Percentiles rank a stretch among this genome's conserved stretches.
Conservation (phyloP, 345 rosid species). For the Eucalyptus erythrocorys region DNA sequence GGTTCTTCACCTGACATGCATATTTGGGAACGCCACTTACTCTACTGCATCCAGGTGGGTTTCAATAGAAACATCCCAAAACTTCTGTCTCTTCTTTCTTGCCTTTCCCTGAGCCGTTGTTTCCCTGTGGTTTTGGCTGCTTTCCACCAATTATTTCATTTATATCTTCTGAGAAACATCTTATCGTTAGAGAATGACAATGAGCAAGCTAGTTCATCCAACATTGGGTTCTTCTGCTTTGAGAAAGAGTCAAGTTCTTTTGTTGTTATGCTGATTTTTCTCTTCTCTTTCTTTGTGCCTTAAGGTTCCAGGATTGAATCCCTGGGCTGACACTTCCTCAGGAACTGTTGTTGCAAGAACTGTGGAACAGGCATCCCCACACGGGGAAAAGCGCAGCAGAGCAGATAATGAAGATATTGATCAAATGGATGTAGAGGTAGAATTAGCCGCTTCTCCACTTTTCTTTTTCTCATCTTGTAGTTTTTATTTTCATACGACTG, state of each 20-base stretch:
- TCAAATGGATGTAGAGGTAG: slow-evolving; percentile 27
- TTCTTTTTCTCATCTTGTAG: neutral
- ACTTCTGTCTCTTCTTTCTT: neutral
- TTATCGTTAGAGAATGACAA: neutral
- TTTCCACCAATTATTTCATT: neutral
- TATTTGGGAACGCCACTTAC: slow-evolving; percentile 84
- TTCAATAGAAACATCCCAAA: neutral
- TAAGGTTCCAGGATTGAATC: slow-evolving; percentile 77
- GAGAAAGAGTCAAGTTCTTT: neutral
- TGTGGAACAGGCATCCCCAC: slow-evolving; percentile 21
- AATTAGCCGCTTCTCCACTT: neutral
- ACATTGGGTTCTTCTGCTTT: neutral
- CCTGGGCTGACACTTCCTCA: slow-evolving; percentile 56
- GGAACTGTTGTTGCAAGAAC: slow-evolving; percentile 4
- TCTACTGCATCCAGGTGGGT: slow-evolving; percentile 76
- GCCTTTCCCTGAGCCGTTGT: neutral
- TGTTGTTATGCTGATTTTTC: neutral
- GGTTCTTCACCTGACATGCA: slow-evolving; percentile 36
- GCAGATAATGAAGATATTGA: slow-evolving; percentile 40
- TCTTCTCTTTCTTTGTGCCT: neutral
- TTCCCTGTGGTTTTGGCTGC: neutral
- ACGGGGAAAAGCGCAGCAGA: slow-evolving; percentile 69
- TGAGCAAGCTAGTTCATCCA: neutral
- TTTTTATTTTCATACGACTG: neutral
- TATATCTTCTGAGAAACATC: neutral